Conservation (phyloP, 169 alveolate species). For the Plasmodium knowlesi region DNA sequence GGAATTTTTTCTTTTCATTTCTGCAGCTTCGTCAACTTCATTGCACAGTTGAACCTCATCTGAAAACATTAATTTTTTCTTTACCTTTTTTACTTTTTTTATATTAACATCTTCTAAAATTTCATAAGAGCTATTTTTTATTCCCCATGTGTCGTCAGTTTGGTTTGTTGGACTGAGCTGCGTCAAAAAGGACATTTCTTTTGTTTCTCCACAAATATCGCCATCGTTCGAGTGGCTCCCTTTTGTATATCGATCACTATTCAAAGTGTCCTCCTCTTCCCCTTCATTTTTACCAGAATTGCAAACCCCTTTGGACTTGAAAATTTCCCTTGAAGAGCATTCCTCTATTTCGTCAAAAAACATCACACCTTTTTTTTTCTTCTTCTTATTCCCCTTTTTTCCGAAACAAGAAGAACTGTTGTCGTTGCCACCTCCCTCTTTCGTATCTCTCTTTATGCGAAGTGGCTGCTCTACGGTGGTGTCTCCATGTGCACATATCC, state of each 20-base stretch:
- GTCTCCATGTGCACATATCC: neutral
- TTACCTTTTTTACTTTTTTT: slow-evolving; percentile 8
- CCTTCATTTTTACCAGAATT: neutral
- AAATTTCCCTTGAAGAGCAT: neutral
- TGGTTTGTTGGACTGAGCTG: neutral
- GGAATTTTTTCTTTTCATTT: slow-evolving; percentile 7
- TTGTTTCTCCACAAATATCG: slow-evolving; percentile 1
- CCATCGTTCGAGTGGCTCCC: neutral
- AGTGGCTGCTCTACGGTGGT: neutral
- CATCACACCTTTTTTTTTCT: slow-evolving; percentile 50
- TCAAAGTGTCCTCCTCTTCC: neutral
- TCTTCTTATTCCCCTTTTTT: neutral
- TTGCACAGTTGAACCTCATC: slow-evolving; percentile 24
- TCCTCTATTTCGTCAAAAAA: slow-evolving; percentile 26
- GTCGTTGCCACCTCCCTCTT: neutral
- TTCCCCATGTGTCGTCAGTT: neutral
- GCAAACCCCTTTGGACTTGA: neutral
- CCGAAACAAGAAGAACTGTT: neutral
- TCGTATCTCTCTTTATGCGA: neutral
- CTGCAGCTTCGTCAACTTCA: neutral
- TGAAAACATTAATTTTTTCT: slow-evolving; percentile 55
- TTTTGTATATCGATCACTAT: neutral
- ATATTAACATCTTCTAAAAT: slow-evolving; percentile 1
- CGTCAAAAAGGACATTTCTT: slow-evolving; percentile 9
- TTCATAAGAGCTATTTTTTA: neutral